Conservation (phyloP, 129 eudicot genomes). For the Ambrosia trifida region DNA sequence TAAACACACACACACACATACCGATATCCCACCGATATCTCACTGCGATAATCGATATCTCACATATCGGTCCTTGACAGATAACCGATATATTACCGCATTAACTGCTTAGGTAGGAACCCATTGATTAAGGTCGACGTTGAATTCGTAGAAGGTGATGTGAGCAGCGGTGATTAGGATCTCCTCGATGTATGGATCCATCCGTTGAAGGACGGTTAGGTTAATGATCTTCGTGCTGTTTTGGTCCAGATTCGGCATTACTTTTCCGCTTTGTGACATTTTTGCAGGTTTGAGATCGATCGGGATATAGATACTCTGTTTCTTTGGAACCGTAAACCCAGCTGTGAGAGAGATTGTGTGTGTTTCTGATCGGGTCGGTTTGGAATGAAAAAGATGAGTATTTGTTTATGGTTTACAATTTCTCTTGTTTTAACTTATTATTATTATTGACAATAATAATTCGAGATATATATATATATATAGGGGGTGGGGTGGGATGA, state of each 20-base stretch:
- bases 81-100: no score
- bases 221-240: conserved; percentile 65
- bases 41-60: no score
- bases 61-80: no score
- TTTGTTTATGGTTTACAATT: no score
- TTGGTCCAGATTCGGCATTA: conserved; percentile 78
- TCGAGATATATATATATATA: no score
- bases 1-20: no score
- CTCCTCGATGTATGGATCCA: conserved; percentile 78
- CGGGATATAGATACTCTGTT: no score
- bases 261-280: conserved; percentile 66
- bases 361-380: background rate
- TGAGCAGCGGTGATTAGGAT: conserved; percentile 84
- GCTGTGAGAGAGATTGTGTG: background rate
- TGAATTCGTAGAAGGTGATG: conserved; percentile 77
- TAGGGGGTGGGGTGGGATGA: no score
- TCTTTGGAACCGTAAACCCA: conserved; percentile 34
- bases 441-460: no score
- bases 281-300: conserved; percentile 17
- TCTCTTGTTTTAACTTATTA: no score
- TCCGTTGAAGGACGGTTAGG: conserved; percentile 71
- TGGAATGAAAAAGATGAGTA: background rate
- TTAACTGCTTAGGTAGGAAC: no score
- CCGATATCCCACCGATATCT: no score
- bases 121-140: conserved; percentile 72